Evolutionary conservation across 208 protist genomes (phyloP).

Genomic region (Leishmania martiniquensis): DNA sequence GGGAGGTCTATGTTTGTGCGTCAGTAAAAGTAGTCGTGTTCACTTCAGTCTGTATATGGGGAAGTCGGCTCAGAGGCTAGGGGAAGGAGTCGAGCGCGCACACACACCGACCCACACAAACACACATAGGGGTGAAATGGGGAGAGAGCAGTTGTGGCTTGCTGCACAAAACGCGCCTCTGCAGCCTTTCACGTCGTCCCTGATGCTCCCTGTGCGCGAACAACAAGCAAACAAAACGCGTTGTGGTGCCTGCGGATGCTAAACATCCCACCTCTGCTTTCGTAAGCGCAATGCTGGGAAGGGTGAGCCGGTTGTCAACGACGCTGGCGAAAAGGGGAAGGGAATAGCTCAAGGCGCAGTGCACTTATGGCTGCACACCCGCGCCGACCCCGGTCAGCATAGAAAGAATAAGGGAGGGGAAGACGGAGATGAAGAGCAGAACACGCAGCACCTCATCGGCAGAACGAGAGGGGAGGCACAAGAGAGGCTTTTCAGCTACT

Average conservation of each 20-base stretch:
- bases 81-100: neutral
- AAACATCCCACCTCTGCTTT: neutral
- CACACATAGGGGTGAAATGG: neutral
- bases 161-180: neutral
- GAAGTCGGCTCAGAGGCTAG: neutral
- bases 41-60: neutral
- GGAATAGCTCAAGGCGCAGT: neutral
- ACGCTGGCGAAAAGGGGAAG: neutral
- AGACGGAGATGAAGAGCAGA: neutral
- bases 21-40: neutral
- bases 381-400: neutral
- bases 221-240: neutral
- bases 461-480: neutral
- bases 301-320: neutral
- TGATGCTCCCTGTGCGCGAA: neutral
- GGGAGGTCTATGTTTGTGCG: neutral
- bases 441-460: neutral
- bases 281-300: neutral
- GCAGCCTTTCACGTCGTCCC: neutral
- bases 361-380: neutral
- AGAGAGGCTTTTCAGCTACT: neutral
- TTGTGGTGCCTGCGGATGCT: neutral
- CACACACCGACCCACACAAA: neutral
- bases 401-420: neutral
- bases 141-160: neutral